Percentiles rank a stretch among this genome's conserved stretches.
Conservation (phyloP, 306 rosid species). For the Prunus padus region DNA sequence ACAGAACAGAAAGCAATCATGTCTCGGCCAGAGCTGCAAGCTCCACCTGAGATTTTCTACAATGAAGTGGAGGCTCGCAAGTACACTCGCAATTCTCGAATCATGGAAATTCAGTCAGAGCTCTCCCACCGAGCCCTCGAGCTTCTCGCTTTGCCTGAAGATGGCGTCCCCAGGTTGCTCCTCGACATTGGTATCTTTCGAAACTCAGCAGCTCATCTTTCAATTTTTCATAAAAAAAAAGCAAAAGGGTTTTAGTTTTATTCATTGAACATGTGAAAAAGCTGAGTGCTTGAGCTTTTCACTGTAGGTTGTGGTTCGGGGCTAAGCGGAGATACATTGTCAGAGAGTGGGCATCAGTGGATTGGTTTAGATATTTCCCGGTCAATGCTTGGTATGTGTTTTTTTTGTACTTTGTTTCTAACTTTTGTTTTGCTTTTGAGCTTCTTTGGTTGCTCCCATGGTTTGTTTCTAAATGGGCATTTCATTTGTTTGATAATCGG, state of each 20-base stretch:
- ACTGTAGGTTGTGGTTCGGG: constrained; percentile 90
- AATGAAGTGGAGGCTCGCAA: constrained; percentile 80
- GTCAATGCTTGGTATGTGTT: constrained; percentile 84
- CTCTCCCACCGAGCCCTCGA: constrained; percentile 84
- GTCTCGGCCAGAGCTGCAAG: constrained; percentile 78
- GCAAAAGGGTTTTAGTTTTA: not conserved
- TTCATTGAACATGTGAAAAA: not conserved
- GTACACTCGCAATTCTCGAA: constrained; percentile 88
- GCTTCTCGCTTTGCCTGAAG: constrained; percentile 79
- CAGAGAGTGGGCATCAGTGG: constrained; percentile 87
- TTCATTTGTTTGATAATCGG: not conserved
- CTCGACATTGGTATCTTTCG: constrained; percentile 68
- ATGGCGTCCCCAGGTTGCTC: constrained; percentile 70
- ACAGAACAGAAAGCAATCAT: not conserved
- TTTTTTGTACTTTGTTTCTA: not conserved
- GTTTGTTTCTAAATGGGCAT: not conserved
- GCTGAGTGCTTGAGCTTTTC: not conserved
- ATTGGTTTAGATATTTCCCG: constrained; percentile 86
- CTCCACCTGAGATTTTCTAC: constrained; percentile 97
- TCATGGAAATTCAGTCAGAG: constrained; percentile 62
- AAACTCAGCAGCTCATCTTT: not conserved
- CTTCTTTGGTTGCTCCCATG: not conserved
- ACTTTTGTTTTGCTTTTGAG: not conserved
- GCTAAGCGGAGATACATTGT: constrained; percentile 82
- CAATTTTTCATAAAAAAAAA: not conserved